Base-by-base conservation (phyloP, 2,329 filamentous ascomycete species). In the Orbilia ellipsospora region DNA sequence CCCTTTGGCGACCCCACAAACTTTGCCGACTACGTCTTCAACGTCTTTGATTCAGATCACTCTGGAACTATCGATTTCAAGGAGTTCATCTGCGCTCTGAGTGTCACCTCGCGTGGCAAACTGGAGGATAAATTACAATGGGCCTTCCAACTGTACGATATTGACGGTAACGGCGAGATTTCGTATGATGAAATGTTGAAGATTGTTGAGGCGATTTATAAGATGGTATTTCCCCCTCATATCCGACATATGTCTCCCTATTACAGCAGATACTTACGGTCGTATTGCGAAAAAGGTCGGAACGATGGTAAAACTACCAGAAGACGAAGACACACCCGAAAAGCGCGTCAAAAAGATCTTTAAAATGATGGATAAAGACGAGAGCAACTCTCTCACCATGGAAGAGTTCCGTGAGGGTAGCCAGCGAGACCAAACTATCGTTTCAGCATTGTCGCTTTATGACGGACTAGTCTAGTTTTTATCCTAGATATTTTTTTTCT, bases 321-420 rank as follows among this genome's bases (percentile, higher is more conserved):
- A 97, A 83, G 95, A 99, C 84, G 95, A 99, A 85, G 94, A 99
- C 84, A 99, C 95, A 69, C 95, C 95, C 16, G 94, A 98, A 87
- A 99, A 99, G 86, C 91, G 95, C 78, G 95, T 99, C 77, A 90
- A 87, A 84, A 99, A 99, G 87, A 98, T 99, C 83, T 99, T 99
- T 87, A 88, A 91, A 81, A 98, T 98, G 95, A 99, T 99, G 95
- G 95, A 99, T 86, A 99, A 99, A 87, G 95, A 99, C 83, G 94
- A 98, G 85, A 98, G 98, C 82, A 95, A 94, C 80, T 96, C 92
- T 81, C 85, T 99, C 80, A 94, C 98, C 82, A 94, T 97, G 88
- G 91, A 94, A 77, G 95, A 99, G 83, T 99, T 99, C 87, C 98
- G 98, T 85, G 95, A 99, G 85, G 95, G 95, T 79, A 97, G 93